Evolutionary conservation across 352 stramenopile species (phyloP), one percentile per base, ranked within the genome.

Genomic region (Phytophthora pini): DNA sequence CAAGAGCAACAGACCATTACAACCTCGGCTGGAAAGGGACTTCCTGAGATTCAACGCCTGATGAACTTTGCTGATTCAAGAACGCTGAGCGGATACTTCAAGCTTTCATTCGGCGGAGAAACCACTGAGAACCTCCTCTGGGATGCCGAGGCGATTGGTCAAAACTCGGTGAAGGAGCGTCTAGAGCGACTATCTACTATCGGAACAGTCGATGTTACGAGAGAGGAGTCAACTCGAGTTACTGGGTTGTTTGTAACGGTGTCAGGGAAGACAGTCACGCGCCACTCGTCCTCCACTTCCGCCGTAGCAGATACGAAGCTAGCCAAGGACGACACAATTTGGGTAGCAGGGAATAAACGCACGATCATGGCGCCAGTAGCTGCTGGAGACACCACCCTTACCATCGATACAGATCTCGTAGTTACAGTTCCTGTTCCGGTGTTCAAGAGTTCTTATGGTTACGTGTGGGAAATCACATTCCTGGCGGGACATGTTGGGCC

Each of bases 381-480:
- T 45, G 3, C 48, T 40, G 54, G 32, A 0, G 36, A 34, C 11
- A 73, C 48, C 3, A 70, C 60, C 0, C 38, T 79, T n/a, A 67
- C 58, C 0, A 66, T 79, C 9, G 53, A 68, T 27, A 48, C 40
- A 31, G 24, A 50, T 20, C 62, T 79, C 9, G 46, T 58, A n/a
- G 49, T 77, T 13, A 63, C 29, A 4, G 24, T 86, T 0, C 65
- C 81, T 8, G 70, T 87, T 1, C 84, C 79, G 20, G 77, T 96
- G 0, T 96, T 95, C 44, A 68, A 64, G 27, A 84, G 45, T 9
- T 82, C 84, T 3, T 88, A 76, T 51, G 88, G 88, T 6, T 95
- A 80, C 53, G 57, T 87, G 40, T 97, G 88, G 89, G 58, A 56
- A 4, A 82, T 97, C 40, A 95, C 89, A 0, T 96, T 97, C 56